A percentile compares a stretch with the other conserved stretches of the same genome.
phyloP scores from a whole-genome alignment of 2,329 filamentous ascomycete genomes.

The Epichloe aotearoae region DNA sequence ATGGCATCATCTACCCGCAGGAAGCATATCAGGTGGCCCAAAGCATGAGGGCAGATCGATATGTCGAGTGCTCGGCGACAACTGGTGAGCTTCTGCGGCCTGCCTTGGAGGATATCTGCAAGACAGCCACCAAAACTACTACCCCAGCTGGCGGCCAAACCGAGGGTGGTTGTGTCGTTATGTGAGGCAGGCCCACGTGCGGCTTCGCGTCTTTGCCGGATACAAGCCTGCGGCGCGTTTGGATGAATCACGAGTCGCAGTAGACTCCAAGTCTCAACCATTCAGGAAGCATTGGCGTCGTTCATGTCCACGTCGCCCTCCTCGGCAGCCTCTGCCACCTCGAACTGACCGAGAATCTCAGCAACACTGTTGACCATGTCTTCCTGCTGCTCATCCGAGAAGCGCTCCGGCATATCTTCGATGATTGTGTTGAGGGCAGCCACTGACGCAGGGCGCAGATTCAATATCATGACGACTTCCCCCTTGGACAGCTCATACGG shows the following conservation, averaged over 20 bases:
- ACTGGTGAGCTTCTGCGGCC: conserved; percentile 45
- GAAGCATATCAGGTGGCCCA: conserved; percentile 45
- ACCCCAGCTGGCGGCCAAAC: conserved; percentile 36
- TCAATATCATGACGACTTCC: conserved; percentile 57
- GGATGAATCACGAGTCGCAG: not conserved
- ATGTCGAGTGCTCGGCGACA: conserved; percentile 49
- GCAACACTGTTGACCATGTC: conserved; percentile 43
- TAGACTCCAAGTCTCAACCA: not conserved
- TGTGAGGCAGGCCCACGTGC: conserved; percentile 24
- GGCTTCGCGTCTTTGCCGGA: not conserved
- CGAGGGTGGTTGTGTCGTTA: conserved; percentile 38
- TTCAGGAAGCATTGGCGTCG: conserved; percentile 17
- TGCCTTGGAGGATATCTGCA: conserved; percentile 48
- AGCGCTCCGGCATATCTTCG: conserved; percentile 51
- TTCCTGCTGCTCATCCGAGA: conserved; percentile 44
- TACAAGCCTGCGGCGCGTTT: not conserved
- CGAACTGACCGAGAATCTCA: conserved; percentile 43
- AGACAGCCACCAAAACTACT: conserved; percentile 36
- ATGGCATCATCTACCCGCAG: conserved; percentile 47
- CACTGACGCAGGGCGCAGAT: conserved; percentile 45
- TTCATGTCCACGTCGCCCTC: conserved; percentile 26
- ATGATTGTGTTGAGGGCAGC: conserved; percentile 49
- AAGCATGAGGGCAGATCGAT: conserved; percentile 46
- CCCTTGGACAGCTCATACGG: conserved; percentile 51
- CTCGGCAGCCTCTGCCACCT: conserved; percentile 12